A percentile compares a stretch with the other conserved stretches of the same genome.
Evolutionary conservation across 257 asterid species (phyloP).

Genomic region (Osmanthus fragrans): DNA sequence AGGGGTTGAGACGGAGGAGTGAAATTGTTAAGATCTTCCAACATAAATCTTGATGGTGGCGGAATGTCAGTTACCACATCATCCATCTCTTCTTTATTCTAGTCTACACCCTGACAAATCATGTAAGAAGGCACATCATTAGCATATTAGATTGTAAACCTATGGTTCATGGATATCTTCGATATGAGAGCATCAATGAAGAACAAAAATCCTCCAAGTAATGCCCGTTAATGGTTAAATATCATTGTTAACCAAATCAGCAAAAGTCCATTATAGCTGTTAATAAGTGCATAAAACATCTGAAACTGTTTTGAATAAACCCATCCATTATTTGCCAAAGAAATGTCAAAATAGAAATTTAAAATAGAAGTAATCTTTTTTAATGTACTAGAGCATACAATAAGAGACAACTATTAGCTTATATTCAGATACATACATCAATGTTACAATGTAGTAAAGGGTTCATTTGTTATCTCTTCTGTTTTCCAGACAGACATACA

Average conservation of each 20-base stretch:
- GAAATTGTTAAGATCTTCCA: conserved; percentile 91
- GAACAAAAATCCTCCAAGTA: conserved; percentile 2
- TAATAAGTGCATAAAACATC: neutral
- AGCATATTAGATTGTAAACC: conserved; percentile 25
- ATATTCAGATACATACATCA: neutral
- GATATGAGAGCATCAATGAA: conserved; percentile 11
- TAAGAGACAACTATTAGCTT: neutral
- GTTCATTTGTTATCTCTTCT: neutral
- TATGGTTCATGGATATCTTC: neutral
- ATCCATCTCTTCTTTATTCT: conserved; percentile 57
- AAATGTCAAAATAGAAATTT: neutral
- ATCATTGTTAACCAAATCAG: neutral
- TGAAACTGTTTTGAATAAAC: neutral
- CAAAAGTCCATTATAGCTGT: neutral
- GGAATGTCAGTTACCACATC: conserved; percentile 88
- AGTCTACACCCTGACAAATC: conserved; percentile 37
- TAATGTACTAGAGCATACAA: neutral
- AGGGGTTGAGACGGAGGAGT: conserved; percentile 75
- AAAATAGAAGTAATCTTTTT: neutral
- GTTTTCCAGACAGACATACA: neutral
- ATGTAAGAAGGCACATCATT: conserved; percentile 15
- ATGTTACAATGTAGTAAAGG: neutral
- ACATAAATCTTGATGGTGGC: conserved; percentile 88
- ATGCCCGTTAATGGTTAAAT: neutral
- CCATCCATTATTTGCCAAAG: neutral